phyloP scores from a whole-genome alignment of 176 grass and related monocot species.

The Rhynchospora pubera region DNA sequence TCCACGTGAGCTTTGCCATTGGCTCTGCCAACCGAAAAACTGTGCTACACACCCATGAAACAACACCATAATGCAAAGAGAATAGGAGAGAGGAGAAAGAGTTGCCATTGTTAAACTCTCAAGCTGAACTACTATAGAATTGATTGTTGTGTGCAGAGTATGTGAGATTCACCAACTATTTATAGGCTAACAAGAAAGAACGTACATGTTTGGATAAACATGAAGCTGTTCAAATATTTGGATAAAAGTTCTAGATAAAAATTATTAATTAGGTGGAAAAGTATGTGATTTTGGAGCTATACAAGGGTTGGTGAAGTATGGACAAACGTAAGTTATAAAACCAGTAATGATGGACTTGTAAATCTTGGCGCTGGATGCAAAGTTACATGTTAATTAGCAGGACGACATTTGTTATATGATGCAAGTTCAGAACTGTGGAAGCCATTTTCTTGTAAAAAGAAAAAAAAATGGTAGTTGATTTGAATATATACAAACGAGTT shows the following conservation, averaged over 20 bases:
- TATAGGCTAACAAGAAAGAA: conserved; percentile 11
- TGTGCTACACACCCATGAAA: conserved; percentile 28
- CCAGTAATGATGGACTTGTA: background rate
- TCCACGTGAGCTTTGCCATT: conserved; percentile 8
- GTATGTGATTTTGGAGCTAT: background rate
- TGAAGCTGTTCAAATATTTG: background rate
- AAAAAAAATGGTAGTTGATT: no score
- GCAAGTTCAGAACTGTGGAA: no score
- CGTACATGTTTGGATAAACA: background rate
- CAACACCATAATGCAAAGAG: conserved; percentile 22
- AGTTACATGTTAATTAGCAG: background rate
- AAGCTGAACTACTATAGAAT: background rate
- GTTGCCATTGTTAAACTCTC: conserved; percentile 17
- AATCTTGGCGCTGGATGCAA: background rate
- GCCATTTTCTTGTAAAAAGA: no score
- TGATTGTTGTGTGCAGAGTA: conserved; percentile 8
- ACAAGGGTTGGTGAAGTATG: conserved; percentile 4
- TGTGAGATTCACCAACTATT: background rate
- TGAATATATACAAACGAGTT: background rate
- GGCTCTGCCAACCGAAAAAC: background rate
- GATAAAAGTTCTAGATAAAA: background rate
- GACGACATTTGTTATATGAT: background rate
- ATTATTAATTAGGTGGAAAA: background rate
- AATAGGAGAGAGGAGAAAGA: background rate
- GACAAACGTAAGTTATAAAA: background rate